These are phyloP conservation scores for Ensete ventricosum DNA, from an alignment of 176 grass and related monocot genomes.

Conservation along the genomic window DNA sequence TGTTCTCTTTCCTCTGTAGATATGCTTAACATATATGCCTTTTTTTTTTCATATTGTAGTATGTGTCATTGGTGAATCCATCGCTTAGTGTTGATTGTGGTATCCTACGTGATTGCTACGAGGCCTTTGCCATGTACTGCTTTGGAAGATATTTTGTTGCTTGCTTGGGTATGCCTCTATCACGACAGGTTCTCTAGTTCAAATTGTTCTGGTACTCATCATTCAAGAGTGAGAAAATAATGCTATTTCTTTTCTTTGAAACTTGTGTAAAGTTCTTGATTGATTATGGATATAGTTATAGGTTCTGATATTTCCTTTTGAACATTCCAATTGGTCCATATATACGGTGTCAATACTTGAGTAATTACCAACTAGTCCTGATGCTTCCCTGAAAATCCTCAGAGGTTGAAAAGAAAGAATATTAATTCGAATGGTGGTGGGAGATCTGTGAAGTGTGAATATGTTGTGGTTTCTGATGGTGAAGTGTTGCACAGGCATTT, in stretches of 20 bases:
- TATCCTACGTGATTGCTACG: conserved; percentile 75
- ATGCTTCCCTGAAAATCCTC: not conserved
- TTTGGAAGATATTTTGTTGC: conserved; percentile 91
- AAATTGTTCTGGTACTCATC: not conserved
- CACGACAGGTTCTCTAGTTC: not conserved
- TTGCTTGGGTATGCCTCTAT: conserved; percentile 61
- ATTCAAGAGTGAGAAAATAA: not conserved
- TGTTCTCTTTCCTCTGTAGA: not conserved
- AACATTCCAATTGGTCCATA: not conserved
- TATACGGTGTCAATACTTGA: not conserved
- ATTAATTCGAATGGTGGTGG: not conserved
- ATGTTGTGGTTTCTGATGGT: not conserved
- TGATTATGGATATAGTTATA: not conserved
- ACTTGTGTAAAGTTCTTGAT: not conserved
- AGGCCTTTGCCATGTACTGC: conserved; percentile 97
- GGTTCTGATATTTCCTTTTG: not conserved
- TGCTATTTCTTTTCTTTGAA: not conserved
- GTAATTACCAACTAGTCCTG: not conserved
- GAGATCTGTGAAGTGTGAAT: not conserved
- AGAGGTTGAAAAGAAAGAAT: not conserved
- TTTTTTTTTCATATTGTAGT: conserved; percentile 36
- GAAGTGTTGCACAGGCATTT: not conserved
- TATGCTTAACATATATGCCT: not conserved
- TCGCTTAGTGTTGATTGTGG: conserved; percentile 71
- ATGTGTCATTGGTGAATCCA: conserved; percentile 80